Evolutionary conservation across 1,139 yeast genomes (phyloP), one percentile per base, ranked within the genome.

Genomic region (Kodamaea fungicola): DNA sequence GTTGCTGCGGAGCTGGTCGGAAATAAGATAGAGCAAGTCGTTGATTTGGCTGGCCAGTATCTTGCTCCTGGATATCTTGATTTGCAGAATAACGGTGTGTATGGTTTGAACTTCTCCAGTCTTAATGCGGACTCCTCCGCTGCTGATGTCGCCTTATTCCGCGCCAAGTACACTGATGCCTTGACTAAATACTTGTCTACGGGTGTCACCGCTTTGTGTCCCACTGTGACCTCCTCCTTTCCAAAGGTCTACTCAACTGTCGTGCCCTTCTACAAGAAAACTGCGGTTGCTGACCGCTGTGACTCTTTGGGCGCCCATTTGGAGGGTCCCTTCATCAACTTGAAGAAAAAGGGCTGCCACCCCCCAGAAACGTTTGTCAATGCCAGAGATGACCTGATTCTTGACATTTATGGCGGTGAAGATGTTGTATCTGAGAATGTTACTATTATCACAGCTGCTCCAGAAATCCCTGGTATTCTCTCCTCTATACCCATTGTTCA

Each of bases 301-400:
- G 84, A 79, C 50, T 70, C 76, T 5, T 59, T 79, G 37, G 85
- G 85, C 3, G 80, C 80, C n/a, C 85, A 79, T 49, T 57, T 76
- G 34, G 85, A 79, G 49, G 85, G 85, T 7, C 85, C 85, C 3
- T 78, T 78, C 51, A 71, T 79, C 42, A 74, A 71, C 43, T 58
- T 67, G 33, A 51, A 64, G 40, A 79, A 79, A 57, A 78, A 77
- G 45, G 85, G 85, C 1, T 78, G 83, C 50, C 85, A 79, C 50
- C 82, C 82, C 3, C 66, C 64, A 19, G 79, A 74, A 43, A 75
- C 81, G n/a, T 64, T 78, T 43, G 71, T 65, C 27, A 67, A 65
- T 39, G 79, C 78, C 12, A 60, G 62, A 32, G 62, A 66, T 7
- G 43, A 57, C 7, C 57, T 67, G 39, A 54, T 78, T 33, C 55